Evolutionary conservation across 768 basidiomycete species (phyloP), one percentile per base, ranked within the genome.

Genomic region (Glaciozyma martinii): DNA sequence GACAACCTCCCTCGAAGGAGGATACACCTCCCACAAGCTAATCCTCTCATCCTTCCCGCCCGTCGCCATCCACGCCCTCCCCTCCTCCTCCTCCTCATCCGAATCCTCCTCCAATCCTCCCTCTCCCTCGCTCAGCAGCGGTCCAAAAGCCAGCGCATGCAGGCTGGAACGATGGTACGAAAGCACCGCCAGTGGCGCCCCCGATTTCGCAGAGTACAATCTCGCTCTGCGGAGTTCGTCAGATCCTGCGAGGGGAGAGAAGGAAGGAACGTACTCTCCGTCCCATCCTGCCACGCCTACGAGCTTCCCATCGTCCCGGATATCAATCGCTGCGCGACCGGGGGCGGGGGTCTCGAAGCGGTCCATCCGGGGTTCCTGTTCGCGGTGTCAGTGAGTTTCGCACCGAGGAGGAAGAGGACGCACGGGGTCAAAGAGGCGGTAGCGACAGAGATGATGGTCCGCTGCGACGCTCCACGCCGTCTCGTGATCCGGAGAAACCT

Each of bases 221-320:
- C 90, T 84, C 23, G 93, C 80, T 63, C 90, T 95, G 73, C 3
- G 21, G 44, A 56, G n/a, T 49, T 27, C 32, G n/a, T 18, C 6
- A 46, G 46, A 6, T 25, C 19, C 43, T 25, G 1, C 40, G 25
- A 5, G 13, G 60, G 23, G 23, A 13, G 44, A 52, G 52, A 29
- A n/a, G 19, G n/a, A 5, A 15, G 27, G 53, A 29, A 77, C 87
- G 71, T 69, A 92, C 93, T 81, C 84, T 43, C 94, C 92, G 66
- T 98, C 92, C 94, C 94, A 97, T 0, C 92, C 90, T 3, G 87
- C 93, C 3, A 92, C 79, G 0, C 91, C 92, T 71, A 91, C 87
- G 0, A 97, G 83, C 27, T 82, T 81, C 0, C 85, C 89, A 68
- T 88, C 86, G 43, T 83, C 80, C 8, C 85, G 83, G 18, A 95